Conservation (phyloP, 352 stramenopile genomes). For the Globisporangium echinulatum region DNA sequence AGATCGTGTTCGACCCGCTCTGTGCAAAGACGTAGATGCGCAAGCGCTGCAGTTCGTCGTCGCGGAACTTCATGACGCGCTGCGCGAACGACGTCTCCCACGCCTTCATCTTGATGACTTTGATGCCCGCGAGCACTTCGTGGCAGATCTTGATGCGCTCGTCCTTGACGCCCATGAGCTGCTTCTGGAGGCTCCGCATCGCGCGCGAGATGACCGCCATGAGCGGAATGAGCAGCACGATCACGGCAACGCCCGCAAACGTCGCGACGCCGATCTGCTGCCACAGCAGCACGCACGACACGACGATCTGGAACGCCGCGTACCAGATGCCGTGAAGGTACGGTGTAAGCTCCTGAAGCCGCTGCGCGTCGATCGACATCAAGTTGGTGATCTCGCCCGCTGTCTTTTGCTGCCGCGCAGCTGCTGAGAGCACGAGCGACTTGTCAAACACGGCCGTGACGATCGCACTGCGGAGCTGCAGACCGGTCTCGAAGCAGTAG, state of each 20-base stretch:
- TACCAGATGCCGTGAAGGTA: slow-evolving; percentile 92
- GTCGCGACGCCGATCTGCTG: slow-evolving; percentile 79
- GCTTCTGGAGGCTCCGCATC: slow-evolving; percentile 85
- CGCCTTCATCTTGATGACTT: slow-evolving; percentile 96
- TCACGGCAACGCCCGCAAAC: slow-evolving; percentile 90
- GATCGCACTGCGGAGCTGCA: slow-evolving; percentile 71
- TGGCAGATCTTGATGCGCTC: slow-evolving; percentile 93
- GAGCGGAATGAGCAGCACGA: slow-evolving; percentile 91
- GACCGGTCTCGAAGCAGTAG: slow-evolving; percentile 74
- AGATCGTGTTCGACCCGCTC: slow-evolving; percentile 44
- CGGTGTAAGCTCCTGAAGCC: slow-evolving; percentile 92
- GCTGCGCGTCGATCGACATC: slow-evolving; percentile 95
- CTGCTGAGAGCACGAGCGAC: slow-evolving; percentile 81
- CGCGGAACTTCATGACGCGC: slow-evolving; percentile 52
- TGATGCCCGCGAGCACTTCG: slow-evolving; percentile 92
- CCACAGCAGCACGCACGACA: slow-evolving; percentile 69
- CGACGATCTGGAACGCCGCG: slow-evolving; percentile 72
- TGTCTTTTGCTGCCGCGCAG: slow-evolving; percentile 64
- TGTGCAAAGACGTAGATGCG: slow-evolving; percentile 39
- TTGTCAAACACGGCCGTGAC: slow-evolving; percentile 74
- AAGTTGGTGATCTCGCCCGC: slow-evolving; percentile 96
- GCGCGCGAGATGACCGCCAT: slow-evolving; percentile 83
- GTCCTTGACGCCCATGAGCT: slow-evolving; percentile 91
- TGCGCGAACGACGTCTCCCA: slow-evolving; percentile 89
- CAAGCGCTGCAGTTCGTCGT: slow-evolving; percentile 79